Base-by-base conservation (phyloP, 1,284 basidiomycete genomes). In the Tylopilus orsonianus region DNA sequence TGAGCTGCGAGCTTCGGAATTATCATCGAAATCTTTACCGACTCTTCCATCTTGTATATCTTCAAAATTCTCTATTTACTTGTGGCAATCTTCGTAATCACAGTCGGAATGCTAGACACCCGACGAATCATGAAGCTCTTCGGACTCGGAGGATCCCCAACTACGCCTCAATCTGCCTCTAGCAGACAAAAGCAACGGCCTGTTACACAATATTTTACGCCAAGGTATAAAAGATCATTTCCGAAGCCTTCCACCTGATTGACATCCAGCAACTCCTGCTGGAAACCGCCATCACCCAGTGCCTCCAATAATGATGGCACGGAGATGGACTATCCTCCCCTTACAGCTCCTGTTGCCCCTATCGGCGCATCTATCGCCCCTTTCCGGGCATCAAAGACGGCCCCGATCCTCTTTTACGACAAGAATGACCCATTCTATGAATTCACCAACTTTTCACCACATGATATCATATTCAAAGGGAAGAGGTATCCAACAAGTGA, bases 401-500 rank as follows among this genome's bases (percentile, higher is more conserved):
- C 58, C 3, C 70, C 70, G 8, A 71, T 85, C 46, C 60, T 79
- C 5, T 84, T 85, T 60, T 84, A 84, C 56, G 71, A 83, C 54
- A 82, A 77, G 57, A 66, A 75, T n/a, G 69, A 78, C 35, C 79
- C 80, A 12, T 71, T 81, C 60, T 83, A 84, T 50, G 81, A 82
- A 8, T 85, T 85, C 58, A 84, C 83, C 33, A 85, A 85, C 59
- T 85, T 85, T 63, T 83, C 83, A 13, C 60, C 77, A 0, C 81
- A 85, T 59, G 70, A 77, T 34, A 75, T 85, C 6, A 57, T 69
- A 9, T 80, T 79, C 59, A 72, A 78, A 19, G 77, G 76, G 22
- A 81, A 79, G 58, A 71, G 62, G 48, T 85, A 83, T 57, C 81
- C 83, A 2, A 85, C 83, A 0, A 81, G 80, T 60, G 83, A 85